A percentile compares a stretch with the other conserved stretches of the same genome.
Evolutionary conservation across 2,329 filamentous ascomycete genomes (phyloP).

Genomic region (Verticillium albo-atrum): DNA sequence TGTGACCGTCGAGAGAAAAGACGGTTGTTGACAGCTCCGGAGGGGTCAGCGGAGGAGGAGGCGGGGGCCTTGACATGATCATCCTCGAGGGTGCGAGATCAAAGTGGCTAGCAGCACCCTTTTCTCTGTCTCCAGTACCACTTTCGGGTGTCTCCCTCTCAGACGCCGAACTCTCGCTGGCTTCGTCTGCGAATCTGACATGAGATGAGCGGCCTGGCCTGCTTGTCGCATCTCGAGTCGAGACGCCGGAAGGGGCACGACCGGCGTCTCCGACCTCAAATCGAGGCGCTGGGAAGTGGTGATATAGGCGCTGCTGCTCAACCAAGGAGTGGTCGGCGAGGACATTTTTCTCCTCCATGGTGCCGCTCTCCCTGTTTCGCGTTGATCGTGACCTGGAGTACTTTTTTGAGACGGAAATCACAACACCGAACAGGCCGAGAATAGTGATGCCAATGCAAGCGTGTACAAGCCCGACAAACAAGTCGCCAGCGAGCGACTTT

Average conservation of each 20-base stretch:
- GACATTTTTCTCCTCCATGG: background rate
- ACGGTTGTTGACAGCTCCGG: constrained; percentile 36
- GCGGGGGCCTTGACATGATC: constrained; percentile 32
- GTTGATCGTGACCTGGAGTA: background rate
- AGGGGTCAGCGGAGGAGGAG: constrained; percentile 45
- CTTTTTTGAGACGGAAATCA: constrained; percentile 5
- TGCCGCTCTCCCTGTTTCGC: background rate
- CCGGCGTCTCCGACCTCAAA: constrained; percentile 15
- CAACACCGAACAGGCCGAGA: constrained; percentile 29
- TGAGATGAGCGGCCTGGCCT: background rate
- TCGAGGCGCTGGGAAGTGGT: constrained; percentile 4
- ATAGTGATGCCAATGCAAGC: constrained; percentile 23
- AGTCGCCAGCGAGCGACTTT: background rate
- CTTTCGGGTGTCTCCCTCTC: background rate
- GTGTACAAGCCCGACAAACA: constrained; percentile 8
- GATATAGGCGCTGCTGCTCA: constrained; percentile 9
- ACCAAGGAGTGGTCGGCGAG: constrained; percentile 1
- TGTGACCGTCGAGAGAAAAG: constrained; percentile 38
- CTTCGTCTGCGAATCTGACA: background rate
- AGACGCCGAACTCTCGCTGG: background rate
- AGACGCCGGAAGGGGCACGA: background rate
- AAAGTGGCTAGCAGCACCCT: background rate
- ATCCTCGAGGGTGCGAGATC: constrained; percentile 9
- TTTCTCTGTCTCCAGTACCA: background rate
- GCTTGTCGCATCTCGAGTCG: background rate